Evolutionary conservation across 2,329 filamentous ascomycete genomes (phyloP), one percentile per base, ranked within the genome.

Genomic region (Sporothrix schenckii): DNA sequence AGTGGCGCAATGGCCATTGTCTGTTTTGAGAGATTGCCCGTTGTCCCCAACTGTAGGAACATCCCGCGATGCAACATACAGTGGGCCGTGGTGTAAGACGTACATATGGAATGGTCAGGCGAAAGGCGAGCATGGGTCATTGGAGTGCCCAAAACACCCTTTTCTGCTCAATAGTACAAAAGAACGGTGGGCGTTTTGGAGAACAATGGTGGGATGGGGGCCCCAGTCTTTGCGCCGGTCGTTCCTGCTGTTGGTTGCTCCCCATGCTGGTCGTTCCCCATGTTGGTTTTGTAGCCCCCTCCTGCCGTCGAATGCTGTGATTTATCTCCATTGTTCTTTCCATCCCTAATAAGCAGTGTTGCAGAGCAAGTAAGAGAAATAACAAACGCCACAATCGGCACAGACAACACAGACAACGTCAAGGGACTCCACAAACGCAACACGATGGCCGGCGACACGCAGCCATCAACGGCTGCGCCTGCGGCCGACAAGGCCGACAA

Each of bases 121-220:
- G 34, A 34, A 34, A 7, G 34, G 5, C 34, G 34, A 34, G 34
- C 34, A 7, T 6, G 34, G 34, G 34, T 9, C 34, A 34, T 34
- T 34, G 34, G 34, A 34, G 34, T 7, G 34, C 34, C 4, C 34
- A 34, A 34, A 34, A 34, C 34, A 34, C 34, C 34, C 34, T 34
- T 34, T 34, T 34, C 7, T 34, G 34, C 34, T 7, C 34, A 9
- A 34, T 34, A 7, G 1, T 34, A 16, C 24, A 24, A 24, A 24
- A 24, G 1, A 24, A 49, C 16, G 44, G 44, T 39, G 54, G 39
- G 56, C 56, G 30, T 19, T 44, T 41, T 61, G 56, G 34, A 61
- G 56, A 61, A 61, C 34, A 27, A 63, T 47, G 58, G 39, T 21
- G 39, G 58, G 21, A 47, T 44, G 56, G 56, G 56, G 56, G 34